Conservation (phyloP, 148 eudicot species). For the Rhododendron ovatum region DNA sequence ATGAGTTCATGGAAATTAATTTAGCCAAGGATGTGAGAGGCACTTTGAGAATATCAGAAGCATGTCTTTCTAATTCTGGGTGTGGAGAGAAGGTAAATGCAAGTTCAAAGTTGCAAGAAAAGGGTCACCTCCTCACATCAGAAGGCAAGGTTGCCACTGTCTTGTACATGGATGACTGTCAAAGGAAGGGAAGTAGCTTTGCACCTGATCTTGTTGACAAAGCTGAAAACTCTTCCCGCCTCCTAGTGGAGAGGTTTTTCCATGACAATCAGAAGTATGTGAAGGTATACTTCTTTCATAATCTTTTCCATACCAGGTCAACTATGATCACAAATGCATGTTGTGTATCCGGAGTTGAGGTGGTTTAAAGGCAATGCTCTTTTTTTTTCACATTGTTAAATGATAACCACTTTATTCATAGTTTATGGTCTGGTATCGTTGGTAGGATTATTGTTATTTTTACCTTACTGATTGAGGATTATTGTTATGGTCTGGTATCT, state of each 20-base stretch:
- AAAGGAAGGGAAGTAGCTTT: slow-evolving; percentile 14
- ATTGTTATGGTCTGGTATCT: neutral
- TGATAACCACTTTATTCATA: neutral
- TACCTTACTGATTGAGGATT: neutral
- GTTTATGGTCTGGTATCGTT: neutral
- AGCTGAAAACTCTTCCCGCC: slow-evolving; percentile 19
- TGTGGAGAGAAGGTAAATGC: slow-evolving; percentile 28
- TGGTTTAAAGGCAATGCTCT: neutral
- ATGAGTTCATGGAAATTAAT: slow-evolving; percentile 27
- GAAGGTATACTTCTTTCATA: slow-evolving; percentile 28
- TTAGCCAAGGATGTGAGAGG: slow-evolving; percentile 21
- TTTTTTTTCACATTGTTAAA: neutral
- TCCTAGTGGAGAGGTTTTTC: slow-evolving; percentile 32
- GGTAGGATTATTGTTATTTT: neutral
- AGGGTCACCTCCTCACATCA: slow-evolving; percentile 48
- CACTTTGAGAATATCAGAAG: slow-evolving; percentile 39
- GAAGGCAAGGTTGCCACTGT: slow-evolving; percentile 64
- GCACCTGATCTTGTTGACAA: slow-evolving; percentile 18
- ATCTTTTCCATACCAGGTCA: neutral
- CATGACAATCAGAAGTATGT: slow-evolving; percentile 29
- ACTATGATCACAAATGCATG: neutral
- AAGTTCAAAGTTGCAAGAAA: slow-evolving; percentile 34
- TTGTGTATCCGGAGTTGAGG: neutral
- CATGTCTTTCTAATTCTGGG: slow-evolving; percentile 24
- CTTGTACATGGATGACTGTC: slow-evolving; percentile 35